phyloP scores from a whole-genome alignment of 305 asterid species.

The Fraxinus nigra region DNA sequence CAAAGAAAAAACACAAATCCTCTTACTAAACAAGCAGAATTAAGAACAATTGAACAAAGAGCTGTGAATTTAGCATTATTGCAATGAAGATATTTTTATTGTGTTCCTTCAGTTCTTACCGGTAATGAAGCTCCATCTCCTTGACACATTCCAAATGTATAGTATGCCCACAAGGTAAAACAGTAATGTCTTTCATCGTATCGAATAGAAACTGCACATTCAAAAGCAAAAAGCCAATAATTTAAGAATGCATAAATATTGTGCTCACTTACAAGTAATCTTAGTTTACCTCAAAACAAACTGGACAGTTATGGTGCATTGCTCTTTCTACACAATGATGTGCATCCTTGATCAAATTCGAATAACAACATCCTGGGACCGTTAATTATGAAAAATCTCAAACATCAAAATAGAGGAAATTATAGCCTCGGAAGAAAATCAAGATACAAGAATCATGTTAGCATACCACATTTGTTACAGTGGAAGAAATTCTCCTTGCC shows the following conservation, averaged over 20 bases:
- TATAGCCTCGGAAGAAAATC: neutral
- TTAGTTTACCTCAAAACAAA: constrained; percentile 56
- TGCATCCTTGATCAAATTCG: constrained; percentile 41
- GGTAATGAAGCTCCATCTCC: constrained; percentile 46
- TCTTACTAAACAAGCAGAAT: neutral
- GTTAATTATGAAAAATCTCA: neutral
- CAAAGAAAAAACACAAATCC: neutral
- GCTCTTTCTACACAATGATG: constrained; percentile 63
- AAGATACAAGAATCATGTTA: neutral
- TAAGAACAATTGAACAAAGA: neutral
- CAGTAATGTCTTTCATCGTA: constrained; percentile 43
- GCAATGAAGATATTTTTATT: neutral
- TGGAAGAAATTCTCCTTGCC: constrained; percentile 58
- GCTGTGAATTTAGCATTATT: neutral
- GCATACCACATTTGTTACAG: constrained; percentile 54
- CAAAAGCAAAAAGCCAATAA: neutral
- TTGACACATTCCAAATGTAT: constrained; percentile 52
- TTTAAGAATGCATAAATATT: neutral
- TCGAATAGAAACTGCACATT: constrained; percentile 48
- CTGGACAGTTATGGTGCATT: constrained; percentile 69
- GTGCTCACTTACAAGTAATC: neutral
- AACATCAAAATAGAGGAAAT: neutral
- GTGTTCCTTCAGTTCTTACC: constrained; percentile 24
- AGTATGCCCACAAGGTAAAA: constrained; percentile 58
- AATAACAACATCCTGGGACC: constrained; percentile 50